Conservation (phyloP, 371 early-diverging fungal species). For the Mortierella sp. region DNA sequence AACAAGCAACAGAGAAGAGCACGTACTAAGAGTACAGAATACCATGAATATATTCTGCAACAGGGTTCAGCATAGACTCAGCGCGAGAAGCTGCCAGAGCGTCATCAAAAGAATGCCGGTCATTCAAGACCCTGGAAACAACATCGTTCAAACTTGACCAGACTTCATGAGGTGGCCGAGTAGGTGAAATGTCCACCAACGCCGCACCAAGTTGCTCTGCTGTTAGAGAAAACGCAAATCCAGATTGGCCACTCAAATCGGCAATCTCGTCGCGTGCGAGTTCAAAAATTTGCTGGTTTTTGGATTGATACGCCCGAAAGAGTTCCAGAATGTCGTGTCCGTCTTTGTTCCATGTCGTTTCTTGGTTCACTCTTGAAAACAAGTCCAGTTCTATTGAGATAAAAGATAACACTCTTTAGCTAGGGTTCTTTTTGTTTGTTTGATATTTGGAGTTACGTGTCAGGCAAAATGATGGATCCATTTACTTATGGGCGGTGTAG, state of each 20-base stretch:
- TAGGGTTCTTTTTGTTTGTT: not conserved
- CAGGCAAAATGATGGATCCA: not conserved
- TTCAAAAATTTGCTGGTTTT: not conserved
- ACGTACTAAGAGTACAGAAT: constrained; percentile 15
- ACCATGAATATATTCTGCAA: constrained; percentile 1
- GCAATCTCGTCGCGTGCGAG: constrained; percentile 1
- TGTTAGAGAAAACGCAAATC: not conserved
- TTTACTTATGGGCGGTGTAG: not conserved
- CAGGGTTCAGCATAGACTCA: not conserved
- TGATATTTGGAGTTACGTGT: not conserved
- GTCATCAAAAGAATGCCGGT: not conserved
- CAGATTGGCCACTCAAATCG: not conserved
- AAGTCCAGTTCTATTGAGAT: not conserved
- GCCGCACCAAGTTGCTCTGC: not conserved
- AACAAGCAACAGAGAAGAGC: not conserved
- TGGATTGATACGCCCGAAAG: not conserved
- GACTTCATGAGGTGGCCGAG: not conserved
- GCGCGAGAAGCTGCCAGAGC: not conserved
- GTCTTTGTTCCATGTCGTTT: not conserved
- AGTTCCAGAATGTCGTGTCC: not conserved
- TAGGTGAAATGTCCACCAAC: not conserved
- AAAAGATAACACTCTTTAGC: not conserved
- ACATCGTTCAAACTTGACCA: not conserved
- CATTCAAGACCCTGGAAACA: not conserved
- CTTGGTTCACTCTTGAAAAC: not conserved